Conservation (phyloP, 352 stramenopile species). For the Pythium rhizo-oryzae region DNA sequence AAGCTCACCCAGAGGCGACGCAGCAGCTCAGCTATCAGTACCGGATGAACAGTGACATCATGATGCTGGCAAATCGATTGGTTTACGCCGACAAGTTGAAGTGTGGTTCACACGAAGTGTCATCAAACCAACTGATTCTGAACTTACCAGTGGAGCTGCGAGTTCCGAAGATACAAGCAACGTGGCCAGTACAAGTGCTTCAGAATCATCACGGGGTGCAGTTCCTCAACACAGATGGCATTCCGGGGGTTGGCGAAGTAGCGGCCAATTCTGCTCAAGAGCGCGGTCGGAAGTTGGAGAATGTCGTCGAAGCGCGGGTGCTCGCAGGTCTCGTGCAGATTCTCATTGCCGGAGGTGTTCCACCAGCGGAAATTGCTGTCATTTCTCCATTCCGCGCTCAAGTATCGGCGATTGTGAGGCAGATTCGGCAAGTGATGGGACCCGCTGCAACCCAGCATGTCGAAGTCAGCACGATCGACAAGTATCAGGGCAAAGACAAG, state of each 20-base stretch:
- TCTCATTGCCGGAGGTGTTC: constrained; percentile 58
- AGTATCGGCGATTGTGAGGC: constrained; percentile 60
- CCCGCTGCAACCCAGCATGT: constrained; percentile 25
- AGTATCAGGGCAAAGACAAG: constrained; percentile 96
- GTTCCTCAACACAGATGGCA: constrained; percentile 86
- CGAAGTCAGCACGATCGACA: constrained; percentile 95
- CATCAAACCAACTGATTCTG: constrained; percentile 42
- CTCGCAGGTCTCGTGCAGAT: constrained; percentile 68
- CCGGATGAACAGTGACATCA: constrained; percentile 97
- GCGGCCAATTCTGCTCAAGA: constrained; percentile 8
- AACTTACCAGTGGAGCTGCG: constrained; percentile 23
- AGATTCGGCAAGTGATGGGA: constrained; percentile 9
- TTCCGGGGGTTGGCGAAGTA: constrained; percentile 21
- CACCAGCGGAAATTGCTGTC: constrained; percentile 77
- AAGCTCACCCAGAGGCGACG: constrained; percentile 90
- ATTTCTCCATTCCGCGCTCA: constrained; percentile 95
- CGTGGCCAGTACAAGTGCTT: constrained; percentile 40
- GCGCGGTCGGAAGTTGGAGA: constrained; percentile 53
- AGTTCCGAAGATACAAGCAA: neutral
- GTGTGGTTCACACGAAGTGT: constrained; percentile 76
- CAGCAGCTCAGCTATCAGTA: constrained; percentile 98
- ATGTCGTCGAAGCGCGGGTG: constrained; percentile 75
- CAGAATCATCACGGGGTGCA: constrained; percentile 58
- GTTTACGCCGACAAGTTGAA: constrained; percentile 94
- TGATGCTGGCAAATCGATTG: constrained; percentile 94